These are phyloP conservation scores for Astrothelium subdiscretum DNA, from an alignment of 495 filamentous ascomycete genomes.

Conservation along the genomic window DNA sequence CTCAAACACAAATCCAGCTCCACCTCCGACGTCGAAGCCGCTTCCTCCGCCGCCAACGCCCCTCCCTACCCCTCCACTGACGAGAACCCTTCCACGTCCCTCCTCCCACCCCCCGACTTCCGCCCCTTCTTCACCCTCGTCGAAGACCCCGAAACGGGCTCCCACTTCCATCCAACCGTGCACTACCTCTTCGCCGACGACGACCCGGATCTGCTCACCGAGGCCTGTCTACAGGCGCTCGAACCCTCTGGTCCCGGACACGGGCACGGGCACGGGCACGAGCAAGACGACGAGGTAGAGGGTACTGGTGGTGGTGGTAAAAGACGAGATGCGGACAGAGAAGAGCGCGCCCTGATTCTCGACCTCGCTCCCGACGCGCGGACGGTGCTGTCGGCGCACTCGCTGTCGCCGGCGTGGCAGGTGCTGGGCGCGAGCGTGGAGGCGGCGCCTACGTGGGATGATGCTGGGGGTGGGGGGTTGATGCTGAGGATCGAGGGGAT, in stretches of 20 bases:
- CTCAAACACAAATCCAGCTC: conserved; percentile 1
- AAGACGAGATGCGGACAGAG: conserved; percentile 3
- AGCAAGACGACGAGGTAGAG: not conserved
- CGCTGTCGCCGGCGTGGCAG: conserved; percentile 26
- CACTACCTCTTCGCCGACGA: conserved; percentile 65
- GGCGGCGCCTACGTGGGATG: conserved; percentile 25
- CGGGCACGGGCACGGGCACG: not conserved
- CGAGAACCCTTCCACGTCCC: not conserved
- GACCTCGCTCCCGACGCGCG: conserved; percentile 27
- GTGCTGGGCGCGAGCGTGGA: conserved; percentile 17
- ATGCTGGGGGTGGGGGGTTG: conserved; percentile 11
- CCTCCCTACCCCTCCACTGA: not conserved
- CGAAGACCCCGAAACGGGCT: conserved; percentile 41
- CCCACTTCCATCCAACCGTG: conserved; percentile 63
- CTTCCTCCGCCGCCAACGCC: not conserved
- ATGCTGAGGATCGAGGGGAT: conserved; percentile 26
- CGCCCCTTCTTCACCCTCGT: conserved; percentile 56
- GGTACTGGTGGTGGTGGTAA: not conserved
- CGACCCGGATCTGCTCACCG: conserved; percentile 25
- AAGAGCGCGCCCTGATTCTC: conserved; percentile 27
- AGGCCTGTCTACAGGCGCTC: conserved; percentile 20
- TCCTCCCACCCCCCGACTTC: conserved; percentile 38
- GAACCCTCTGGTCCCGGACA: conserved; percentile 1
- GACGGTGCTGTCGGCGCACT: conserved; percentile 20
- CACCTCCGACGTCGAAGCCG: not conserved